Base-by-base conservation (phyloP, 179 eudicot genomes). In the Corrigiola litoralis region DNA sequence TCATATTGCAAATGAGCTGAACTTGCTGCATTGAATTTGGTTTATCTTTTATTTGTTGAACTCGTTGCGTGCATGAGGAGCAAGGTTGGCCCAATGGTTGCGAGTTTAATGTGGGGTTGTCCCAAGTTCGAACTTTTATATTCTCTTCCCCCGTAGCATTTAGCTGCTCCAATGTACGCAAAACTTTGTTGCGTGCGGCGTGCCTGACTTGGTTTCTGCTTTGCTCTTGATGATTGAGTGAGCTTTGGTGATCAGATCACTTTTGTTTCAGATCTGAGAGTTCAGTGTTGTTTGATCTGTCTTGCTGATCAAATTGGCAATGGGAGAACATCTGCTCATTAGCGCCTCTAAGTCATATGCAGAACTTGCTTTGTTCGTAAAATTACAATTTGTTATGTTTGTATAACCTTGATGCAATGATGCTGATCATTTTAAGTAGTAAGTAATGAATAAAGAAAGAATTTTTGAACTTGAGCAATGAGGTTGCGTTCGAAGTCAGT, bases 211-310 rank as follows among this genome's bases (percentile, higher is more conserved):
- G 2, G 33, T 37, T 25, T 11, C 23, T 45, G 21, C 11, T 57
- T 53, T 7, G 13, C 10, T 55, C 14, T 29, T 31, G 4, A 11
- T 33, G 20, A 54, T 41, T 6, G 5, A 45, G 6, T 67, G 63
- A 18, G 21, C 32, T 20, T 58, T 41, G 9, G 28, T 51, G 61
- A 7, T 40, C 31, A 11, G 14, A 40, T n/a, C n/a, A 40, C 48
- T 1, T 11, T 21, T 38, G 13, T 21, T 25, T 53, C 37, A 63
- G 68, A 62, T 70, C 68, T 70, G 27, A 25, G 33, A 21, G 20
- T 6, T 31, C 6, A 23, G 41, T 65, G 12, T 4, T 5, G 0
- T 32, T 41, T 41, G 21, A 41, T 69, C 27, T 45, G 20, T 12
- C 16, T 44, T 24, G 5, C 21, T 51, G 55, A 17, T 40, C 10